Conservation (phyloP, 2,329 filamentous ascomycete species). For the Aspergillus sp. region DNA sequence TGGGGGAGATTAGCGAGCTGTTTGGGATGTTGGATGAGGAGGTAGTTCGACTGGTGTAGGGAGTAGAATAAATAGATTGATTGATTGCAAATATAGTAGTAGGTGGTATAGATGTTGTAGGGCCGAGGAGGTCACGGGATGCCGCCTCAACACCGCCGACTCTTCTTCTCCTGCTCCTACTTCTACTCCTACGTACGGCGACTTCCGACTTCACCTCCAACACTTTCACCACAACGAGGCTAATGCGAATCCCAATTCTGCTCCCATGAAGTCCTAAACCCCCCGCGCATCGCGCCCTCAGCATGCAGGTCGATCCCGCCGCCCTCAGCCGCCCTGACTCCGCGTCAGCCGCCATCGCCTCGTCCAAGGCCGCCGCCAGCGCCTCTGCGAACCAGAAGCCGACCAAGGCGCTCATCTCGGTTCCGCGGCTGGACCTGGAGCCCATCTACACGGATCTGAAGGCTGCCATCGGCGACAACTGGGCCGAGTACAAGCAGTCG, state of each 20-base stretch:
- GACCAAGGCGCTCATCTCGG: slow-evolving; percentile 42
- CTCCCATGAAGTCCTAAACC: slow-evolving; percentile 34
- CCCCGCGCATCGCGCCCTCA: slow-evolving; percentile 31
- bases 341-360: slow-evolving; percentile 20
- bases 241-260: too few species aligned
- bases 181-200: too few species aligned
- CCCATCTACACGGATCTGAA: slow-evolving; percentile 55
- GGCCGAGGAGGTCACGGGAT: too few species aligned
- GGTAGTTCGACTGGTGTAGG: slow-evolving; percentile 44
- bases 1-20: slow-evolving; percentile 47
- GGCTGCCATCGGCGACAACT: slow-evolving; percentile 49
- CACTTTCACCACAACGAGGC: too few species aligned
- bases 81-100: too few species aligned
- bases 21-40: slow-evolving; percentile 56
- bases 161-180: too few species aligned
- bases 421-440: slow-evolving; percentile 54
- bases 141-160: too few species aligned
- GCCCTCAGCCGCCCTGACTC: slow-evolving; percentile 36
- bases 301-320: slow-evolving; percentile 39
- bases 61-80: slow-evolving; percentile 1
- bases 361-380: slow-evolving; percentile 23
- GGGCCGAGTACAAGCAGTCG: slow-evolving; percentile 52
- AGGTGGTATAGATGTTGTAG: too few species aligned
- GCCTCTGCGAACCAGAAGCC: slow-evolving; percentile 35
- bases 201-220: too few species aligned